These are phyloP conservation scores for Rhodomyrtus psidioides DNA, from an alignment of 441 rosid species.

Conservation along the genomic window DNA sequence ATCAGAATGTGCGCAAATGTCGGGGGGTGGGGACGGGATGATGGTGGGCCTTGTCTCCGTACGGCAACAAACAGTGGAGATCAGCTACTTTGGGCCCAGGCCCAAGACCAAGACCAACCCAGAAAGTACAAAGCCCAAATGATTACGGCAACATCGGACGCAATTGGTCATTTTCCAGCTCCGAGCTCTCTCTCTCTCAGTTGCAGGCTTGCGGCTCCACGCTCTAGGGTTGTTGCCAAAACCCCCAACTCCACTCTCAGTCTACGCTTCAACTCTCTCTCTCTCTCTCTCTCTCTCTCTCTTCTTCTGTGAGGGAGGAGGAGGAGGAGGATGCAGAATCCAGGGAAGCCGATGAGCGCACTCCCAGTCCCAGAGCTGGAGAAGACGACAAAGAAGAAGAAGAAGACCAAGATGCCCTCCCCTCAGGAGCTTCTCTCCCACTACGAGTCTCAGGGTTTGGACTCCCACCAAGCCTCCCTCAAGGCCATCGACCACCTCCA, in stretches of 20 bases:
- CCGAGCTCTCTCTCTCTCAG: too few species aligned
- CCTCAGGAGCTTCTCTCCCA: slow-evolving; percentile 71
- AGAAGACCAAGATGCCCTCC: slow-evolving; percentile 44
- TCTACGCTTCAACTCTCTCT: too few species aligned
- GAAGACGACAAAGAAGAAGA: slow-evolving; percentile 25
- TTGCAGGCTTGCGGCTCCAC: background rate
- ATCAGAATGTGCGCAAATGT: too few species aligned
- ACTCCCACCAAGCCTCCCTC: slow-evolving; percentile 59
- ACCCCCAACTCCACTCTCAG: too few species aligned
- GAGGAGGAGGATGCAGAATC: background rate
- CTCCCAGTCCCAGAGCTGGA: background rate
- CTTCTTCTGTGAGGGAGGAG: background rate
- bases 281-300: background rate
- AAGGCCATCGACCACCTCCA: slow-evolving; percentile 91
- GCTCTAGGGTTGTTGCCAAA: background rate
- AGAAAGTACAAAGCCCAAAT: background rate
- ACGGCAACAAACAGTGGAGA: background rate
- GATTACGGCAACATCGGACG: background rate
- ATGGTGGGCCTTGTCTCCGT: too few species aligned
- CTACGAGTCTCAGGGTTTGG: slow-evolving; percentile 70
- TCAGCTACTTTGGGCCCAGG: background rate
- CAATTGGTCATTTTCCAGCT: background rate
- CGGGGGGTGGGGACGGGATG: too few species aligned
- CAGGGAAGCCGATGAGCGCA: background rate
- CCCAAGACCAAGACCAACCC: too few species aligned